Base-by-base conservation (phyloP, 1,139 yeast species). In the Geotrichum siamense region DNA sequence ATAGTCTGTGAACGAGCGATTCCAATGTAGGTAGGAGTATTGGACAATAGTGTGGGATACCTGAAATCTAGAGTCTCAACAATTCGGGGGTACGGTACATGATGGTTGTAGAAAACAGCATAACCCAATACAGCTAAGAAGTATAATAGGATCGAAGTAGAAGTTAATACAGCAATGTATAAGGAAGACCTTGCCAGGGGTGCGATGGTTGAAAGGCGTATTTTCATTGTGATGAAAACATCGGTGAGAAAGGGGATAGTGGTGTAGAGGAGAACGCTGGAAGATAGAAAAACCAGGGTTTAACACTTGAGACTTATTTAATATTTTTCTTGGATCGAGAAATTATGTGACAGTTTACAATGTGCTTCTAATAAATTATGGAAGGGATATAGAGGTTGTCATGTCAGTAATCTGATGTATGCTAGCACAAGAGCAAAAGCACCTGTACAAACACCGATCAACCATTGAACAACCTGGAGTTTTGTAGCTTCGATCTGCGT, bases 381-480 rank as follows among this genome's bases (percentile, higher is more conserved):
- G n/a, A n/a, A n/a, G n/a, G n/a, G n/a, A n/a, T n/a, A n/a, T n/a
- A n/a, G n/a, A n/a, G n/a, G n/a, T n/a, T n/a, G 16, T 30, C 62
- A 84, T 31, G 91, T 81, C 50, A 89, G 72, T 55, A 89, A 71
- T 55, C 98, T 74, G 43, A 87, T 83, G 61, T 91, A 91, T 1
- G 97, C 96, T 55, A 91, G 69, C 39, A 91, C 82, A 50, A 91
- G 72, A 13, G 97, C 96, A 67, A 89, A 85, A 1, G 96, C 84
- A 82, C 97, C 98, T 1, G 97, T 87, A 58, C 95, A 84, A 20
- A 91, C 96, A 71, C 97, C 97, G 57, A 91, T 86, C 53, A 91
- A 74, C 97, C 97, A 91, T 64, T 91, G 98, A 79, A 86, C 78
- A 41, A 91, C 96, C 62, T 91, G 96, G 1, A 96, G 85, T 66